These are phyloP conservation scores for Collariella sp. DNA, from an alignment of 495 filamentous ascomycete species.

Conservation along the genomic window DNA sequence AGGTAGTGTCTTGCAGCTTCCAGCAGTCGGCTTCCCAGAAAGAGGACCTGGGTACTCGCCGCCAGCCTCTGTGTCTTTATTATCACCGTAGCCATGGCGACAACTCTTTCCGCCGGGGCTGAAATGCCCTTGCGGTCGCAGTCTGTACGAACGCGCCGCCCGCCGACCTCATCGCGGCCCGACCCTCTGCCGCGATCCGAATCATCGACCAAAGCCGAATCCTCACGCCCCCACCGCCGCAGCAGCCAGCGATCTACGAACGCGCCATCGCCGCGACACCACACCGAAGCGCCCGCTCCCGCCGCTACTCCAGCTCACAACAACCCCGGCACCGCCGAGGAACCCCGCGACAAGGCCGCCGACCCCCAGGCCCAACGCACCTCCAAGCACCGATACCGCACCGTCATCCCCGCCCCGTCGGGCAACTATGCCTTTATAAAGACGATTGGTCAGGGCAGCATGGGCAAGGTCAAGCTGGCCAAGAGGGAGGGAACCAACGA, in stretches of 20 bases:
- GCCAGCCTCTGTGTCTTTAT: not conserved
- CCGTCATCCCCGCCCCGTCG: conserved; percentile 71
- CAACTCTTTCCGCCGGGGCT: conserved; percentile 21
- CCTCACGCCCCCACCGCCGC: conserved; percentile 38
- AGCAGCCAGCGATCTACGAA: conserved; percentile 28
- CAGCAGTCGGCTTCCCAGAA: not conserved
- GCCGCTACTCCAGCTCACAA: conserved; percentile 40
- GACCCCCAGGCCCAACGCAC: conserved; percentile 33
- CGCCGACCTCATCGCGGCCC: conserved; percentile 24
- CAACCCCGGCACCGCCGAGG: conserved; percentile 40
- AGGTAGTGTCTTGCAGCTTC: not conserved
- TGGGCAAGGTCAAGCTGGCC: conserved; percentile 91
- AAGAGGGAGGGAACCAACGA: conserved; percentile 73
- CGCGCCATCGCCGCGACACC: conserved; percentile 21
- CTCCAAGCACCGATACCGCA: conserved; percentile 56
- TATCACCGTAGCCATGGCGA: conserved; percentile 22
- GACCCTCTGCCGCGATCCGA: conserved; percentile 28
- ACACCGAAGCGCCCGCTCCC: conserved; percentile 46
- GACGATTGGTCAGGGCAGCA: conserved; percentile 94
- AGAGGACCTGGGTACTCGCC: not conserved
- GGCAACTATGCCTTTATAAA: conserved; percentile 92
- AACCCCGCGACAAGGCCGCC: conserved; percentile 32
- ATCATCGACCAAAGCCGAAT: conserved; percentile 29
- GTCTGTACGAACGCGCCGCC: conserved; percentile 28
- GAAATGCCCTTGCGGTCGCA: conserved; percentile 31